Percentiles rank a stretch among this genome's conserved stretches.
Evolutionary conservation across 2,329 filamentous ascomycete genomes (phyloP).

Genomic region (Paecilomyces formosus): DNA sequence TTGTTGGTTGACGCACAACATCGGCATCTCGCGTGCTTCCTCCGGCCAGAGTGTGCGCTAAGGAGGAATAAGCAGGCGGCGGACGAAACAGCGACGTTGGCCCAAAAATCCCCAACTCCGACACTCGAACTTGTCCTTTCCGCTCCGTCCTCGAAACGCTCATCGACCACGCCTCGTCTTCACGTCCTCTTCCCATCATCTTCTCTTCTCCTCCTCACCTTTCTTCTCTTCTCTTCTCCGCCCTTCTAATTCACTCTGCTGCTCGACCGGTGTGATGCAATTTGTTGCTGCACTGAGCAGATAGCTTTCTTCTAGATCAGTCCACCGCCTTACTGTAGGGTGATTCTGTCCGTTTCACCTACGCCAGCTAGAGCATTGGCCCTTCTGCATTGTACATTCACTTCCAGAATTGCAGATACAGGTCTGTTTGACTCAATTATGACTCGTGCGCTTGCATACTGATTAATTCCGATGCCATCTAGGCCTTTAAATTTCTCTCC

Average conservation of each 20-base stretch:
- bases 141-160: background rate
- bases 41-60: background rate
- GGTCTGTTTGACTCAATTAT: background rate
- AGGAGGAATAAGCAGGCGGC: background rate
- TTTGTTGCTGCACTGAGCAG: background rate
- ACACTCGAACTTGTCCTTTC: background rate
- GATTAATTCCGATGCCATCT: background rate
- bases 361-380: background rate
- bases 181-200: background rate
- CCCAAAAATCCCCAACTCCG: background rate
- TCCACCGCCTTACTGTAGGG: background rate
- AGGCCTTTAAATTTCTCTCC: background rate
- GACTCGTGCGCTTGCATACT: background rate
- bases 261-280: background rate
- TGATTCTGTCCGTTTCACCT: background rate
- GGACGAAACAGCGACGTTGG: background rate
- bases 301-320: background rate
- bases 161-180: background rate
- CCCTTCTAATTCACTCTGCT: background rate
- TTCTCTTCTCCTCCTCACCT: background rate
- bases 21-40: background rate
- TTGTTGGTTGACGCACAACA: background rate
- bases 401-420: background rate
- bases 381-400: background rate
- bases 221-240: background rate